phyloP scores from a whole-genome alignment of 1,284 basidiomycete genomes.

The Pseudozyma tsukubaensis region DNA sequence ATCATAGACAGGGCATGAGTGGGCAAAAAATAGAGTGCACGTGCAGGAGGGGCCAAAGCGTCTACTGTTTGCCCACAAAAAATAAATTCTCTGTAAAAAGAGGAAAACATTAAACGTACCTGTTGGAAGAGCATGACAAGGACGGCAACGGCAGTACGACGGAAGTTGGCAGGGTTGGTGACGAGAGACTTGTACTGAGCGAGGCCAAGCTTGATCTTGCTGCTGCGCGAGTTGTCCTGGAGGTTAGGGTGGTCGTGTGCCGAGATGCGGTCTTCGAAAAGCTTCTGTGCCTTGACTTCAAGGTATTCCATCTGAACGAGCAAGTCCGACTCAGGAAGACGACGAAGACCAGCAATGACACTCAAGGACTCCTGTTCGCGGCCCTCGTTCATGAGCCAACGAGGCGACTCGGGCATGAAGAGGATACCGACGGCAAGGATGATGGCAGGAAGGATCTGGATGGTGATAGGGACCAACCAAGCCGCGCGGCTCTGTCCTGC shows the following conservation, averaged over 20 bases:
- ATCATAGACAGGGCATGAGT: too few relatives aligned
- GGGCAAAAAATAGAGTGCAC: too few relatives aligned
- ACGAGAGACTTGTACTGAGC: constrained; percentile 68
- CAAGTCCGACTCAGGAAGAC: constrained; percentile 74
- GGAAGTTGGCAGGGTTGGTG: constrained; percentile 74
- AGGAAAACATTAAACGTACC: too few relatives aligned
- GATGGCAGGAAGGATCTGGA: constrained; percentile 80
- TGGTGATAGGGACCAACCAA: constrained; percentile 80
- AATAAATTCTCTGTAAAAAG: too few relatives aligned
- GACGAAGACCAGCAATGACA: constrained; percentile 76
- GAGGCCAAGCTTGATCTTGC: constrained; percentile 76
- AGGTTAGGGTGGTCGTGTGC: constrained; percentile 72
- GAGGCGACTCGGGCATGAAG: constrained; percentile 80
- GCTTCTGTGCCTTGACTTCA: constrained; percentile 80
- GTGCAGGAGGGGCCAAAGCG: too few relatives aligned
- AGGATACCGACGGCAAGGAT: constrained; percentile 74
- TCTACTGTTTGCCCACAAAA: too few relatives aligned
- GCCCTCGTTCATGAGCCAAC: constrained; percentile 79
- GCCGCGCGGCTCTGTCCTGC: constrained; percentile 77
- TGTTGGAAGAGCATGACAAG: constrained; percentile 81
- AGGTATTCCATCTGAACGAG: constrained; percentile 82
- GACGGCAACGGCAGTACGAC: constrained; percentile 75
- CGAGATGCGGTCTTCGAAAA: constrained; percentile 48
- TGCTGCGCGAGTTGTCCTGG: constrained; percentile 75
- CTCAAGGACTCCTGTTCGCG: constrained; percentile 79